phyloP scores from a whole-genome alignment of 805 yeast species.

The Kodamaea kaohsiungensis region DNA sequence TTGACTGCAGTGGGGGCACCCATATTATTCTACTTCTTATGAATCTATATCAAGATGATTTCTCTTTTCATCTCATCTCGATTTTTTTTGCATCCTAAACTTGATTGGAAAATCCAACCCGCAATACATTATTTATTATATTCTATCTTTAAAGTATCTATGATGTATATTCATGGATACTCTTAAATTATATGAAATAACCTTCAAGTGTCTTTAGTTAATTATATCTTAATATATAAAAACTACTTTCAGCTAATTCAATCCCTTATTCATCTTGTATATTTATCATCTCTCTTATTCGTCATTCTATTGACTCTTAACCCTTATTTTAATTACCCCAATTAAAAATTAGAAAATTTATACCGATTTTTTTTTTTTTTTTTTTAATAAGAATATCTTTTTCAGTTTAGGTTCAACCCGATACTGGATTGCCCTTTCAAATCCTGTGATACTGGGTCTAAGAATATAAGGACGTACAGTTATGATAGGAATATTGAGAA shows the following conservation, averaged over 20 bases:
- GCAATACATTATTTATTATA: background rate
- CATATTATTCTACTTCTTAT: conserved; percentile 26
- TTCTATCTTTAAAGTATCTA: too few species aligned
- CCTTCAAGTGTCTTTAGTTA: too few species aligned
- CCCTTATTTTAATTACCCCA: background rate
- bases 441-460: background rate
- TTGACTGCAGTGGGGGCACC: conserved; percentile 42
- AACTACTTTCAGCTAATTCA: background rate
- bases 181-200: too few species aligned
- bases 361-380: background rate
- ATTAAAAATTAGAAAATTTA: background rate
- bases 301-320: background rate
- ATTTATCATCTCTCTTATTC: background rate
- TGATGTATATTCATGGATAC: too few species aligned
- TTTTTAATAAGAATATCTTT: background rate
- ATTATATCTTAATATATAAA: too few species aligned
- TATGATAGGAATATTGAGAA: background rate
- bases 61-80: background rate
- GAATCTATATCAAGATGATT: background rate
- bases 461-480: background rate
- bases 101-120: background rate
- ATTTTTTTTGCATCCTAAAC: background rate
- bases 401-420: background rate
- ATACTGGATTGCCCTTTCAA: background rate
- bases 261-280: background rate